These are phyloP conservation scores for Mycena epipterygia DNA, from an alignment of 768 basidiomycete species.

Conservation along the genomic window DNA sequence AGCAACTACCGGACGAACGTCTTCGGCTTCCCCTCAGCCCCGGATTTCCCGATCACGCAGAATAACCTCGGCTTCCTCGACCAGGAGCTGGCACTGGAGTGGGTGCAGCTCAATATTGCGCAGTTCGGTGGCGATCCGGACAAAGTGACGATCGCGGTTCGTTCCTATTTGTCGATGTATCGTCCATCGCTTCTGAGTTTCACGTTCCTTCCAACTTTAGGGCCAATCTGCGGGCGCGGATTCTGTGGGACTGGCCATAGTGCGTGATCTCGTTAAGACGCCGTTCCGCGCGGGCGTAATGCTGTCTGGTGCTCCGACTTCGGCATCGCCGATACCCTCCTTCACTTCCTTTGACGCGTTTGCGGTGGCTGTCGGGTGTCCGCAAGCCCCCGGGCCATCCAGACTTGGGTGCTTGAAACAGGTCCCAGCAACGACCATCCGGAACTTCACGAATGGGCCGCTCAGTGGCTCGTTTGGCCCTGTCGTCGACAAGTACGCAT, in stretches of 20 bases:
- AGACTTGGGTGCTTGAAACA: constrained; percentile 38
- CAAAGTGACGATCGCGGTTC: constrained; percentile 16
- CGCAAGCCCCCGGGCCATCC: constrained; percentile 30
- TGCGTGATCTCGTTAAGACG: neutral
- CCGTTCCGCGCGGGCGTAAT: constrained; percentile 23
- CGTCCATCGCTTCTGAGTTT: neutral
- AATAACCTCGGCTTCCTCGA: constrained; percentile 29
- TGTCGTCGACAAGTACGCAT: constrained; percentile 29
- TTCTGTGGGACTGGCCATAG: constrained; percentile 9
- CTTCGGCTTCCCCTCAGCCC: constrained; percentile 19
- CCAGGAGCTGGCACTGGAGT: constrained; percentile 10
- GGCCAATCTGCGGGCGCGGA: constrained; percentile 15
- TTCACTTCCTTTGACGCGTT: constrained; percentile 21
- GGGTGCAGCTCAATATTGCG: constrained; percentile 11
- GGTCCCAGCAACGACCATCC: constrained; percentile 38
- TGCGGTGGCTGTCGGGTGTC: constrained; percentile 30
- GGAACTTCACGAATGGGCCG: constrained; percentile 33
- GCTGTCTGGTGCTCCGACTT: constrained; percentile 11
- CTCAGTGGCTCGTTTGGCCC: constrained; percentile 6
- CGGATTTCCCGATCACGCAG: constrained; percentile 11
- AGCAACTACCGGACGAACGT: constrained; percentile 24
- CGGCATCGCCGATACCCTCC: neutral
- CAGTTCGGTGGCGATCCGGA: neutral
- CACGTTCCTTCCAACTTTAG: neutral
- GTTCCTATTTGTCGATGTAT: neutral